A percentile compares a stretch with the other conserved stretches of the same genome.
Evolutionary conservation across 2,329 filamentous ascomycete genomes (phyloP).

Genomic region (Colletotrichum somersetense): DNA sequence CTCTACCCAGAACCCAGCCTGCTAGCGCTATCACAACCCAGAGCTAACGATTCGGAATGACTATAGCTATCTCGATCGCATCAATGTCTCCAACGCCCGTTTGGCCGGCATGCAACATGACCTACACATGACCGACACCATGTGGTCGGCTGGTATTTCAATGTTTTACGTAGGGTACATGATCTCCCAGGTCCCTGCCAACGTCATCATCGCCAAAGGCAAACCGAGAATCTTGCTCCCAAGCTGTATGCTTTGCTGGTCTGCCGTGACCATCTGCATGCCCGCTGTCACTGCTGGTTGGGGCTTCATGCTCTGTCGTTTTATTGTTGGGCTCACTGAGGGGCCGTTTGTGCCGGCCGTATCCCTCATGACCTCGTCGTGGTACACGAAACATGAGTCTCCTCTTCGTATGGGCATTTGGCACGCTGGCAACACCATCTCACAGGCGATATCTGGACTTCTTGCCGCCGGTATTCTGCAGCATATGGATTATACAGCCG

Average conservation of each 20-base stretch:
- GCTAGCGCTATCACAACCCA: background rate
- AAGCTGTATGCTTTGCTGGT: slow-evolving; percentile 56
- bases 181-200: slow-evolving; percentile 60
- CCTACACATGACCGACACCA: slow-evolving; percentile 50
- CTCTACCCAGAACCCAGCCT: too few relatives aligned
- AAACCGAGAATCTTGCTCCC: slow-evolving; percentile 53
- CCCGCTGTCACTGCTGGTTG: slow-evolving; percentile 51
- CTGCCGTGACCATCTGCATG: slow-evolving; percentile 60
- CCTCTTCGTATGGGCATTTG: slow-evolving; percentile 59
- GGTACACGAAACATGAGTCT: slow-evolving; percentile 60
- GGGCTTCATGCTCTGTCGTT: slow-evolving; percentile 50
- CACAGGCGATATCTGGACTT: slow-evolving; percentile 58
- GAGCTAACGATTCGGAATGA: background rate
- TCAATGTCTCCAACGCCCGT: slow-evolving; percentile 61
- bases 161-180: slow-evolving; percentile 62
- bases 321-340: slow-evolving; percentile 50
- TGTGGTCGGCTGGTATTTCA: slow-evolving; percentile 57
- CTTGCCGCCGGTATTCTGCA: slow-evolving; percentile 58
- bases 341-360: slow-evolving; percentile 61
- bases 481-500: slow-evolving; percentile 56
- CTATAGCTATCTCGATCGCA: slow-evolving; percentile 62
- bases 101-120: slow-evolving; percentile 54
- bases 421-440: slow-evolving; percentile 60
- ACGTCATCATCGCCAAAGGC: slow-evolving; percentile 58
- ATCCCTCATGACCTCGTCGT: slow-evolving; percentile 60